Base-by-base conservation (phyloP, 495 filamentous ascomycete species). In the Neurospora africana region DNA sequence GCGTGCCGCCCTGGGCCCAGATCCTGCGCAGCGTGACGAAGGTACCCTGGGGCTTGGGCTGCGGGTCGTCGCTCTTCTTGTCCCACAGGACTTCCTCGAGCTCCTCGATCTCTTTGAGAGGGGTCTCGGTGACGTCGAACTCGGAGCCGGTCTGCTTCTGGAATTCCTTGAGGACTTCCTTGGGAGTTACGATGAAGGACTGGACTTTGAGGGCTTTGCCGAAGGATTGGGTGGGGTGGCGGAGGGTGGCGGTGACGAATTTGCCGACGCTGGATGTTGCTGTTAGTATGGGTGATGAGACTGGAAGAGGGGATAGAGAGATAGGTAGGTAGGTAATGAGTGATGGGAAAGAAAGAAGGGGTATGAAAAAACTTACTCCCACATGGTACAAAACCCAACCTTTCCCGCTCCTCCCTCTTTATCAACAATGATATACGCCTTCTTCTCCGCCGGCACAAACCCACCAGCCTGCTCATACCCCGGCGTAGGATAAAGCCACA, bases 1-100 rank as follows among this genome's bases (percentile, higher is more conserved):
- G 76, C 2, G 91, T 92, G 2, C 90, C 88, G 0, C 91, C 91
- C 76, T 91, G 87, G 0, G 87, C 86, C 91, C 90, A 92, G 61
- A 92, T 92, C 33, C 90, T 83, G 68, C 87, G 80, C 74, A 92
- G 80, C 0, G 91, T 91, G 43, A 84, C 79, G 1, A 77, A 70
- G 0, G 87, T 88, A n/a, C 90, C 89, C 27, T 75, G 37, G 2
- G 89, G 87, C 0, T 87, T 88, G n/a, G 90, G 89, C 27, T 75
- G 39, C 2, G 89, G 87, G 47, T 82, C 79, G 35, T 83, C 85
- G 58, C 82, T 79, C 0, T 82, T 82, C 33, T 82, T 79, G 33
- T 84, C 85, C 88, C 88, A 91, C 1, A 84, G 81, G 76, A 84
- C 79, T 43, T 78, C 77, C 78, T 92, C 91, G 37, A 87, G 67